Base-by-base conservation (phyloP, 176 grass and related monocot species). In the Oryza meyeriana region DNA sequence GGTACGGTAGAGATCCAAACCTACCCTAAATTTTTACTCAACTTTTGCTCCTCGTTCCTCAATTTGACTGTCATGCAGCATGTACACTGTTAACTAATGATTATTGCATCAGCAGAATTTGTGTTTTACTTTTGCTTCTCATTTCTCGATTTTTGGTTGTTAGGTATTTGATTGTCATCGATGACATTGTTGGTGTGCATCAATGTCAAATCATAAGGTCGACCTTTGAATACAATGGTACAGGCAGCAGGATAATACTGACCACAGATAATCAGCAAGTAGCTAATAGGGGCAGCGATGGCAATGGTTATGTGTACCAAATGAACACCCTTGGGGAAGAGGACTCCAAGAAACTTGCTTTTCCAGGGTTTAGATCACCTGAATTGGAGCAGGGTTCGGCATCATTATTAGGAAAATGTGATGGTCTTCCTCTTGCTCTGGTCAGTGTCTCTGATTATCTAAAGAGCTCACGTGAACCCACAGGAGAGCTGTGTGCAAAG, bases 111-210 rank as follows among this genome's bases (percentile, higher is more conserved):
- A 24, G 10, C 33, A 22, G 16, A 3, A 12, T 62, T 12, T 36
- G 22, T 52, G n/a, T 69, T 59, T 29, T 45, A 29, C 25, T 45
- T n/a, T n/a, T 27, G 59, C 75, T 5, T 16, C 29, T 31, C n/a
- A 16, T 1, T n/a, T 63, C 22, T 61, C 20, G 25, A 22, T 7
- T 27, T 13, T 64, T 48, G 10, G 22, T 30, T 81, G 1, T 22
- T 77, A 87, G 79, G 85, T 87, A 87, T 20, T 40, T 87, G 6
- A 71, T 87, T 77, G 65, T 87, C 10, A 82, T 87, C 1, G 79
- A 87, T 87, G 85, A 77, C 52, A 30, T 87, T 0, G n/a, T n/a
- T n/a, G n/a, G 17, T 0, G 31, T 10, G 72, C 72, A 82, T 42
- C 72, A 82, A 13, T 71, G 79, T 72, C 71, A 4, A 1, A 35